Evolutionary conservation across 1,284 basidiomycete species (phyloP), one percentile per base, ranked within the genome.

Genomic region (Microbotryum silenes-acaulis): DNA sequence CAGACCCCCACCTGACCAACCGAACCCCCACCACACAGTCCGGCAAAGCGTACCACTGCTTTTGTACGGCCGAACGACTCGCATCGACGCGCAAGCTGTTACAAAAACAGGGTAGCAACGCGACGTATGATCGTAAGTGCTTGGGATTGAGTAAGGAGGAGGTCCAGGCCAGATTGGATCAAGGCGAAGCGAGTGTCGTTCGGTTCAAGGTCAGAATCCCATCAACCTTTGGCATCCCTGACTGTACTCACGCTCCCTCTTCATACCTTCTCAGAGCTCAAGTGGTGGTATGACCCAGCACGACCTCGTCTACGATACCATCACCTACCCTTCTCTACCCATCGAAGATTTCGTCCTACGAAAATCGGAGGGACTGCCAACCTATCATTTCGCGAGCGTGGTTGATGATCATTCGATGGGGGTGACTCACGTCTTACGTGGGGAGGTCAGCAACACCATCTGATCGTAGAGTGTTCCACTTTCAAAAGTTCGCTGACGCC

Each of bases 351-450:
- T 92, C 14, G 84, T 98, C 57, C 78, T 99, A 2, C 79, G 97
- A 67, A 98, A 98, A 76, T 86, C 87, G 1, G 93, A 98, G 74
- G 80, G 84, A 0, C 94, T 88, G 75, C 96, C 96, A 1, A 98
- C 96, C 0, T 98, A 98, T 73, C 96, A 98, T 69, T 82, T 99
- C 2, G 94, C 96, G 0, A 93, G 85, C 37, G 89, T 98, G 0
- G 89, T 96, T 0, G 96, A 99, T 68, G 96, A 98, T 76, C 84
- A 91, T 71, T 84, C 87, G 69, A 99, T 99, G 96, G 85, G 85
- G 1, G 91, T 99, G 51, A 90, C 91, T 0, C 94, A 98, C 75
- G 93, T 98, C 3, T 77, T 98, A 1, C 83, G 96, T 23, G 96
- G 96, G 49, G 94, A 97, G 80, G 91, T 87, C 62, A 56, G 81